Evolutionary conservation across 2,329 filamentous ascomycete species (phyloP).

Genomic region (Penicillium sclerotigenum): DNA sequence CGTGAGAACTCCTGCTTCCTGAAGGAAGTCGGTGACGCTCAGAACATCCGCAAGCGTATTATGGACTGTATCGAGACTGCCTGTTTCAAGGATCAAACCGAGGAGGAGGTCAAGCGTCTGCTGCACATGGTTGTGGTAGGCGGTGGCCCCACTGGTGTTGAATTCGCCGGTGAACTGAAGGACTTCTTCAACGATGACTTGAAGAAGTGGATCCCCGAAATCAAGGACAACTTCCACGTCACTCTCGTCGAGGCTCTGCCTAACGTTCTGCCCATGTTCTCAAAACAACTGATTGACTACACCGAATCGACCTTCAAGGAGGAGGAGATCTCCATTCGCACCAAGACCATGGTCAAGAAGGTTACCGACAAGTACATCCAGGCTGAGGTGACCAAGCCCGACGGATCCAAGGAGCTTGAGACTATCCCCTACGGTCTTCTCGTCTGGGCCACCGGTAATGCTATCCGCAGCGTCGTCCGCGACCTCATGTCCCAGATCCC

Average conservation of each 20-base stretch:
- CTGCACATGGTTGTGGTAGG: conserved; percentile 97
- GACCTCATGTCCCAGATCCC: conserved; percentile 91
- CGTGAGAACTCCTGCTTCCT: conserved; percentile 94
- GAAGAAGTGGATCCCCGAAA: conserved; percentile 96
- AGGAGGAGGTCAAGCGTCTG: conserved; percentile 85
- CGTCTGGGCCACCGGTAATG: conserved; percentile 98
- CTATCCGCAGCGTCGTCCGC: conserved; percentile 80
- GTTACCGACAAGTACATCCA: conserved; percentile 92
- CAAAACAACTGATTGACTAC: conserved; percentile 98
- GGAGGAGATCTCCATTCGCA: conserved; percentile 94
- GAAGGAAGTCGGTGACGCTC: conserved; percentile 96
- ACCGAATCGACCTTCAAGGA: conserved; percentile 99
- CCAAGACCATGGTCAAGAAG: conserved; percentile 98
- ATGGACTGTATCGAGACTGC: conserved; percentile 99
- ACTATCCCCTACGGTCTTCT: conserved; percentile 90
- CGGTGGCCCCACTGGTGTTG: conserved; percentile 92
- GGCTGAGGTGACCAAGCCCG: conserved; percentile 75
- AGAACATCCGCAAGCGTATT: conserved; percentile 95
- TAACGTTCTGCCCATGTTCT: conserved; percentile 94
- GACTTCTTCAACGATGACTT: conserved; percentile 99
- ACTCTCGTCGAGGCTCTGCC: conserved; percentile 96
- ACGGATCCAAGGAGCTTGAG: conserved; percentile 78
- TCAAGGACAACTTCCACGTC: conserved; percentile 91
- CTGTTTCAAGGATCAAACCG: conserved; percentile 91
- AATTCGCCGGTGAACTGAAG: conserved; percentile 96